A percentile compares a stretch with the other conserved stretches of the same genome.
These are phyloP conservation scores for Alternaria tenuissima DNA, from an alignment of 2,329 filamentous ascomycete species.

Conservation along the genomic window DNA sequence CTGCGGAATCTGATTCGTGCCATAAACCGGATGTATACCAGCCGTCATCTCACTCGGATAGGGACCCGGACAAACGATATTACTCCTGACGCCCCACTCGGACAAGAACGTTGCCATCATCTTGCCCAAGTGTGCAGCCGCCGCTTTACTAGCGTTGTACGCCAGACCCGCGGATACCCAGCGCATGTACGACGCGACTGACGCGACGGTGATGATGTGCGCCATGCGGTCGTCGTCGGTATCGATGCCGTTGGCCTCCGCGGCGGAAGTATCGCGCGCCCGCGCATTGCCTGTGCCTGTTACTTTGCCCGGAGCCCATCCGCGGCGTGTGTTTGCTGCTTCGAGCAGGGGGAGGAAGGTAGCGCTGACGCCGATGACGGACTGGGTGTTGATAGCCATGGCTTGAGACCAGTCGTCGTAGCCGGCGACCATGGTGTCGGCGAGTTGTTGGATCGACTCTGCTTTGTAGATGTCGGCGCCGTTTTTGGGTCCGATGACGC, in stretches of 20 bases:
- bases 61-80: constrained; percentile 56
- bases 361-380: constrained; percentile 55
- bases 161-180: constrained; percentile 49
- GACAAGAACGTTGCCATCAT: constrained; percentile 54
- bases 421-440: constrained; percentile 50
- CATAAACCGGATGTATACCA: constrained; percentile 38
- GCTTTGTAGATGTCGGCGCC: constrained; percentile 53
- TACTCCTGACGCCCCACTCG: constrained; percentile 57
- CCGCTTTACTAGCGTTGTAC: constrained; percentile 57
- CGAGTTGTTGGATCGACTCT: constrained; percentile 55
- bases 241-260: constrained; percentile 30
- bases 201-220: constrained; percentile 58
- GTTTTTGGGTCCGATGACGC: constrained; percentile 56
- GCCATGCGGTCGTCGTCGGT: constrained; percentile 50
- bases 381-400: constrained; percentile 56
- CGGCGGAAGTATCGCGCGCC: constrained; percentile 30
- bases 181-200: constrained; percentile 53
- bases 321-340: constrained; percentile 54
- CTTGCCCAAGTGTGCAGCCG: constrained; percentile 56
- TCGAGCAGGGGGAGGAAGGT: constrained; percentile 57
- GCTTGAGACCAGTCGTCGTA: constrained; percentile 47
- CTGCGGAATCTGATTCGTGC: constrained; percentile 48
- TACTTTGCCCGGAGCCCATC: constrained; percentile 48
- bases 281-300: constrained; percentile 36
- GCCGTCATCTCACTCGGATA: constrained; percentile 57